These are phyloP conservation scores for Withania somnifera DNA, from an alignment of 305 asterid genomes.

Conservation along the genomic window DNA sequence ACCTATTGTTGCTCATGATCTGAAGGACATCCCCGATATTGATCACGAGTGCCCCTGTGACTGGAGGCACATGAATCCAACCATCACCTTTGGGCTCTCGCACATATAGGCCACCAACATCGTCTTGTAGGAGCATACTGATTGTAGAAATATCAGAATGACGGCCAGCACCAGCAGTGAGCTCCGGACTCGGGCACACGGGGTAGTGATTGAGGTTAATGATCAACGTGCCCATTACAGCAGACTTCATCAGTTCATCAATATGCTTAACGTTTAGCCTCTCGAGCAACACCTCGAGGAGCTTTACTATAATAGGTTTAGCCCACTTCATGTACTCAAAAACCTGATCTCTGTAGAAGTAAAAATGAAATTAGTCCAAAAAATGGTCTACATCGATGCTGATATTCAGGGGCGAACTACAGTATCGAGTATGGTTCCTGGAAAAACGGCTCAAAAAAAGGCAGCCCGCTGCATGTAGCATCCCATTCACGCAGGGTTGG, in stretches of 20 bases:
- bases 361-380: background rate
- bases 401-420: background rate
- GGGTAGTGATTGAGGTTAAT: constrained; percentile 33
- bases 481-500: background rate
- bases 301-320: constrained; percentile 29
- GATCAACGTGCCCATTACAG: constrained; percentile 21
- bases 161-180: constrained; percentile 31
- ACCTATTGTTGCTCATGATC: constrained; percentile 43
- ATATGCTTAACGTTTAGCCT: constrained; percentile 33
- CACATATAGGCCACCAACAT: constrained; percentile 41
- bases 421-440: background rate
- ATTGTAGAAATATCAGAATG: constrained; percentile 34
- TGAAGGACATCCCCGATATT: constrained; percentile 42
- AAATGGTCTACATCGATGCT: background rate
- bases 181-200: constrained; percentile 29
- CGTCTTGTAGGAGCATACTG: constrained; percentile 37
- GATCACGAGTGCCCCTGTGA: constrained; percentile 31
- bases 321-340: constrained; percentile 32
- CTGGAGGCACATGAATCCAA: constrained; percentile 43
- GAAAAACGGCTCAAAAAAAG: background rate
- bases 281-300: constrained; percentile 23
- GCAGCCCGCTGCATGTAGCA: background rate
- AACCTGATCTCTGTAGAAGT: constrained; percentile 23
- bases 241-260: constrained; percentile 23
- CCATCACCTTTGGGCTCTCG: constrained; percentile 12